phyloP scores from a whole-genome alignment of 176 grass and related monocot genomes.

The Bromus sterilis region DNA sequence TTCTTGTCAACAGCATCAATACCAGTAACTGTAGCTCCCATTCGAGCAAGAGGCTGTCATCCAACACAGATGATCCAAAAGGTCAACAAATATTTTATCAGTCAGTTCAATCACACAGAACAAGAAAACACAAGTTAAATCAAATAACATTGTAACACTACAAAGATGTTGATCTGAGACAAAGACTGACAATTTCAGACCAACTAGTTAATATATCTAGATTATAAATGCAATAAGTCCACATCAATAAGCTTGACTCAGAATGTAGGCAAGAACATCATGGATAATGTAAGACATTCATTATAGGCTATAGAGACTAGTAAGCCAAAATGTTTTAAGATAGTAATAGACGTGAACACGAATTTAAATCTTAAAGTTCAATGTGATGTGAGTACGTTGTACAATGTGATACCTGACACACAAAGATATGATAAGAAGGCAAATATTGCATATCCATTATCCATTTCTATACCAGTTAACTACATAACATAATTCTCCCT shows the following conservation, averaged over 20 bases:
- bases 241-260: constrained; percentile 10
- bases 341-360: not conserved
- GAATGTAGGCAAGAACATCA: not conserved
- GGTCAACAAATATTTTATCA: not conserved
- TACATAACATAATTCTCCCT: not conserved
- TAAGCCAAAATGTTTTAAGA: not conserved
- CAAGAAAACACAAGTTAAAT: not conserved
- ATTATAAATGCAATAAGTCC: not conserved
- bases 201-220: not conserved
- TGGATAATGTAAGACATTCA: not conserved
- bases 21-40: constrained; percentile 84
- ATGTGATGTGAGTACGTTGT: not conserved
- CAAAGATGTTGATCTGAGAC: not conserved
- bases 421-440: not conserved
- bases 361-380: not conserved
- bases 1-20: constrained; percentile 95
- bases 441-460: not conserved
- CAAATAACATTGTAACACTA: not conserved
- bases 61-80: not conserved
- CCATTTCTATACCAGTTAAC: not conserved
- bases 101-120: not conserved
- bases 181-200: not conserved
- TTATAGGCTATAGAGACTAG: not conserved
- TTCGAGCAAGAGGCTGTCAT: constrained; percentile 76
- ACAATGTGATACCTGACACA: not conserved